Evolutionary conservation across 371 early-diverging fungal genomes (phyloP), one percentile per base, ranked within the genome.

Genomic region (Zychaea mexicana): DNA sequence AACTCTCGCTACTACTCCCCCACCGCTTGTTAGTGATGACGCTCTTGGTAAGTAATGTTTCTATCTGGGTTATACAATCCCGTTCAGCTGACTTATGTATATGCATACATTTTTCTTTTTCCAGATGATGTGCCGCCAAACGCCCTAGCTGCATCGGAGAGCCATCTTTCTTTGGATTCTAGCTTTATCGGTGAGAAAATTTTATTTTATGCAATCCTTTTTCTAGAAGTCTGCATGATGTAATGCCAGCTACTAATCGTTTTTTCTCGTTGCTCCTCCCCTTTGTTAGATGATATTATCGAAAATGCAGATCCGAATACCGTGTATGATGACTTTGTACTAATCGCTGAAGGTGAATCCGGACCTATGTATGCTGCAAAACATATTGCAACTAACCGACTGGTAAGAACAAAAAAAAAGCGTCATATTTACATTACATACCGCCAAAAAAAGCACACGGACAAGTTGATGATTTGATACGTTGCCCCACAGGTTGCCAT

Each of bases 331-430:
- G 82, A 86, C 53, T 73, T 87, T 59, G 74, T 77, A 27, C 68
- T 82, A 52, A 87, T 91, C 61, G 93, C 93, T 12, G 93, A 91
- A 73, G 93, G 93, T 33, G 93, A 92, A 65, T 90, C 88, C 7
- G 93, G 93, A 19, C 86, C 88, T 24, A 81, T 91, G 78, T 89
- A 80, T 72, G 77, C 84, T 28, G 88, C 87, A 32, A 85, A 82
- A 36, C 81, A 87, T 24, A 72, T 72, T 13, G 55, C 82, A 22
- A 83, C 86, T 0, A 75, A 82, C 52, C 68, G 77, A 30, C 67
- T 75, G 56, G 77, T 74, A 70, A 32, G 68, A 49, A 30, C 13
- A 38, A 19, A 36, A 36, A 36, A 36, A 36, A 36, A 36, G n/a
- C n/a, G n/a, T n/a, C n/a, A 36, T 7, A 36, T 7, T 9, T 36